A percentile compares a stretch with the other conserved stretches of the same genome.
These are phyloP conservation scores for Pseudoscleropodium purum DNA, from an alignment of 225 moss, liverwort and hornwort genomes.

Conservation along the genomic window DNA sequence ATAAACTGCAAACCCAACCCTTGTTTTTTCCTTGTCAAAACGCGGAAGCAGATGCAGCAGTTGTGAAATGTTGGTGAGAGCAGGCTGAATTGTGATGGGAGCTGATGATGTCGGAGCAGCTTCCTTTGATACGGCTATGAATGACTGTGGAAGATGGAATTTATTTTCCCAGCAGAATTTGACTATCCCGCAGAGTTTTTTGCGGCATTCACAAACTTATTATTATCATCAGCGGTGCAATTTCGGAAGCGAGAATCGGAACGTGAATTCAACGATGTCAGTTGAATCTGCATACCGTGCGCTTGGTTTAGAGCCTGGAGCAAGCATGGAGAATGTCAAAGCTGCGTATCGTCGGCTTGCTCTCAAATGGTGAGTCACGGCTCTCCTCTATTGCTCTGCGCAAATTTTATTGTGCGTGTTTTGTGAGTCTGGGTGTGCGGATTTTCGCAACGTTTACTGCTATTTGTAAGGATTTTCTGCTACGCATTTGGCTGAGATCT, in stretches of 20 bases:
- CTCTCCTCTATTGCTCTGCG: background rate
- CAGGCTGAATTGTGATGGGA: background rate
- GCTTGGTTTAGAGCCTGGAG: constrained; percentile 63
- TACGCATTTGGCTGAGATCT: background rate
- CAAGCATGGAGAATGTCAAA: constrained; percentile 72
- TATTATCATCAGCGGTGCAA: constrained; percentile 10
- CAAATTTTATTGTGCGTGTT: background rate
- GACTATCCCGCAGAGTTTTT: constrained; percentile 7
- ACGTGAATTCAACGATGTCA: constrained; percentile 21
- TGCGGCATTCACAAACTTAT: constrained; percentile 7
- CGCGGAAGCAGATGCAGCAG: background rate
- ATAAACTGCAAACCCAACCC: background rate
- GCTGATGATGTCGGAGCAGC: background rate
- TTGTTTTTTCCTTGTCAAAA: background rate
- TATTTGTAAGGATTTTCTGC: background rate
- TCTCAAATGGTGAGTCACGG: constrained; percentile 49
- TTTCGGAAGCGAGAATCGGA: constrained; percentile 14
- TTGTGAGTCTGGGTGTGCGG: background rate
- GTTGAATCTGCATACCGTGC: constrained; percentile 59
- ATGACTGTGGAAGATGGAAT: background rate
- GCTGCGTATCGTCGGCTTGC: constrained; percentile 89
- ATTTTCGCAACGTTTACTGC: background rate
- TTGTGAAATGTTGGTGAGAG: background rate
- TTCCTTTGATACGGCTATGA: background rate
- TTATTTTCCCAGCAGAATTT: background rate